Evolutionary conservation across 345 rosid species (phyloP).

Genomic region (Camelina neglecta): DNA sequence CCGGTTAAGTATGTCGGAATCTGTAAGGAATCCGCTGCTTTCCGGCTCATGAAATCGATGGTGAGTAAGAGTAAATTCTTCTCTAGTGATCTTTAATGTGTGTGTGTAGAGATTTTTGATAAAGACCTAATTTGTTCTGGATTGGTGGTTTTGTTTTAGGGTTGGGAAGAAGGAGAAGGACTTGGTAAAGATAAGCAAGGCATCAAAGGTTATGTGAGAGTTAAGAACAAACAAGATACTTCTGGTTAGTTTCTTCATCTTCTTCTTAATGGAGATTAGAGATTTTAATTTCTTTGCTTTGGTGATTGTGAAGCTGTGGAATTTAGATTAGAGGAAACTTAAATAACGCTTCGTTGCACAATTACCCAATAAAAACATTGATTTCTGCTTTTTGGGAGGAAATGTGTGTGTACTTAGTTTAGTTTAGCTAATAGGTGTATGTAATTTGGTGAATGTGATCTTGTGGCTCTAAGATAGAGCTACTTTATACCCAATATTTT

Average conservation of each 20-base stretch:
- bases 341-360: neutral
- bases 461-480: conserved; percentile 16
- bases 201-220: conserved; percentile 85
- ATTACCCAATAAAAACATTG: neutral
- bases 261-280: neutral
- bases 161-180: conserved; percentile 99
- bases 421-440: neutral
- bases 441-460: neutral
- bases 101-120: neutral
- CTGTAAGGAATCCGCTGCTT: conserved; percentile 78
- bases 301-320: neutral
- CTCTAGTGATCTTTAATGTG: neutral
- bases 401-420: neutral
- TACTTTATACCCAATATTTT: neutral
- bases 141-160: conserved; percentile 49
- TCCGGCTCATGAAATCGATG: conserved; percentile 98
- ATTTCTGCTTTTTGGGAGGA: neutral
- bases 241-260: conserved; percentile 52
- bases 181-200: conserved; percentile 98
- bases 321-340: neutral
- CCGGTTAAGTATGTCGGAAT: conserved; percentile 88
- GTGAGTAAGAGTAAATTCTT: conserved; percentile 37
- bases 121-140: conserved; percentile 1
- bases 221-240: conserved; percentile 89
- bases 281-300: neutral